A percentile compares a stretch with the other conserved stretches of the same genome.
These are phyloP conservation scores for Nemania diffusa DNA, from an alignment of 2,329 filamentous ascomycete species.

Conservation along the genomic window DNA sequence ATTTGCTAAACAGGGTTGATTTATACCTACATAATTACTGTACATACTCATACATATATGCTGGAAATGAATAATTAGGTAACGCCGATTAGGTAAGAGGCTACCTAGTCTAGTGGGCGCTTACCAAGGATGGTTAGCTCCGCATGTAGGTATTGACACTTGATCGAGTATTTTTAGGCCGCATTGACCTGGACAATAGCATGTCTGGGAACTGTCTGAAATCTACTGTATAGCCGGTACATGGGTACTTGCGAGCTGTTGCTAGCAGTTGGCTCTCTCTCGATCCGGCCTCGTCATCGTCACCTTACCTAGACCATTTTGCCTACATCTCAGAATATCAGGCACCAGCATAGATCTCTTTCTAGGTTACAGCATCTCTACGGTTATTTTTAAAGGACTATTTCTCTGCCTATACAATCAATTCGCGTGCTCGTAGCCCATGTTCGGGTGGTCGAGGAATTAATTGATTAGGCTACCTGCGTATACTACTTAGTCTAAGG, in stretches of 20 bases:
- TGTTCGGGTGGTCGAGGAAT: conserved; percentile 3
- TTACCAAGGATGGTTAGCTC: conserved; percentile 15
- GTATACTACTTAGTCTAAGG: conserved; percentile 14
- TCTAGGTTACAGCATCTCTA: conserved; percentile 19
- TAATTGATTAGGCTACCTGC: not conserved
- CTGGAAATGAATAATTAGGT: too few relatives aligned
- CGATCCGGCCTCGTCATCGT: conserved; percentile 26
- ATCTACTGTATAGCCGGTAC: not conserved
- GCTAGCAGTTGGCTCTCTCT: too few relatives aligned
- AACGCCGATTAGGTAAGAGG: not conserved
- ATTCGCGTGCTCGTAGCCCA: not conserved
- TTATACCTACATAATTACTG: too few relatives aligned
- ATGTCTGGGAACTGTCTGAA: conserved; percentile 22
- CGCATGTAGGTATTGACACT: not conserved
- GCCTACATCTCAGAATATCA: conserved; percentile 9
- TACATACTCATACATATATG: too few relatives aligned
- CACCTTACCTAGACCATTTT: not conserved
- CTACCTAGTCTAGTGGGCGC: not conserved
- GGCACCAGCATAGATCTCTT: conserved; percentile 32
- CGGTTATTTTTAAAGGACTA: not conserved
- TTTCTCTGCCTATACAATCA: conserved; percentile 12
- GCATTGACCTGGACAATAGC: conserved; percentile 17
- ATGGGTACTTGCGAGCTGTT: not conserved
- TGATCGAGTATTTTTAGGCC: not conserved
- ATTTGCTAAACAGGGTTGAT: too few relatives aligned